Evolutionary conservation across 441 rosid species (phyloP).

Genomic region (Erodium moschatum): DNA sequence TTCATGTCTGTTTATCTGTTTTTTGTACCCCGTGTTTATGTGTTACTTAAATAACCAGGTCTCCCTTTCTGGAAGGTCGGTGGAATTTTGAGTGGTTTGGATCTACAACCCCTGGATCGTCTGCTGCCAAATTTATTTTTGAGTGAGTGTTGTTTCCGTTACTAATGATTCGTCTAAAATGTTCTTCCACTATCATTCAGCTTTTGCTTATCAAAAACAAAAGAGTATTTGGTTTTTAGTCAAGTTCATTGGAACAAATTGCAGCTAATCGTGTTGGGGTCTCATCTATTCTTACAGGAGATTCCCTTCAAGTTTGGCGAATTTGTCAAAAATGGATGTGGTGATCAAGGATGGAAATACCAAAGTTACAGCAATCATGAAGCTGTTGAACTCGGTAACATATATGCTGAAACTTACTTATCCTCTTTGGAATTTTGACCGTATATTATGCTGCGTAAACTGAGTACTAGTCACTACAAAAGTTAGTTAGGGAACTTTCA

Average conservation of each 20-base stretch:
- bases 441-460: neutral
- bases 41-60: conserved; percentile 61
- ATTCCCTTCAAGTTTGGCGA: conserved; percentile 60
- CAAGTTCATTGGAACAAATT: conserved; percentile 8
- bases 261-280: conserved; percentile 14
- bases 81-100: conserved; percentile 97
- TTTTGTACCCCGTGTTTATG: conserved; percentile 25
- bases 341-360: conserved; percentile 57
- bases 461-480: neutral
- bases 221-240: neutral
- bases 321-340: conserved; percentile 62
- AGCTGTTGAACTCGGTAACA: conserved; percentile 59
- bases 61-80: conserved; percentile 73
- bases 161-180: conserved; percentile 1
- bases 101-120: conserved; percentile 58
- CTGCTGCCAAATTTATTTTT: conserved; percentile 52
- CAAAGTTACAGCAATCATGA: conserved; percentile 48
- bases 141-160: conserved; percentile 39
- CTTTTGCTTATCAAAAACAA: neutral
- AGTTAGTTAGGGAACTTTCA: neutral
- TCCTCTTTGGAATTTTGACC: neutral
- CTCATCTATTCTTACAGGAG: conserved; percentile 41
- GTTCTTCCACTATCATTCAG: neutral
- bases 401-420: conserved; percentile 4
- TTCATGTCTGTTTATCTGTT: neutral